Evolutionary conservation across 2,329 filamentous ascomycete genomes (phyloP), one percentile per base, ranked within the genome.

Genomic region (Phialophora tarda): DNA sequence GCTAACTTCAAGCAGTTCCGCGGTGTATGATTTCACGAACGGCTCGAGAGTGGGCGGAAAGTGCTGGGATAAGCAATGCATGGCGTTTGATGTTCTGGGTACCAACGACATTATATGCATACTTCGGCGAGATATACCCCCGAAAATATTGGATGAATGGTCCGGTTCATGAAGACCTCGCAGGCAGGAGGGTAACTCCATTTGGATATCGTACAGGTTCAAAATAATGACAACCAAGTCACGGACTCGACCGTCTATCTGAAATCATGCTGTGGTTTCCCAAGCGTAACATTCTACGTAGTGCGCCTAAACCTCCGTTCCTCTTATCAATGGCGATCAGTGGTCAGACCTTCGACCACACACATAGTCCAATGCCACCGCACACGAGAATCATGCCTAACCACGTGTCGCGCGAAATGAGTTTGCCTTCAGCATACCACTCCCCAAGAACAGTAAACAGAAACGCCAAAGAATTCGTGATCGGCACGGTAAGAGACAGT

Each of bases 371-470:
- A 76, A 97, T 96, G 0, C 93, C 93, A 17, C 83, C 85, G 54
- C 96, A 80, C 2, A 94, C 93, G 12, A 96, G 78, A 0, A 81
- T 80, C 91, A 96, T 93, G 7, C 93, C 93, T 63, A 92, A 79
- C 84, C 89, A 92, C 0, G 92, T 96, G 77, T 94, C 92, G 82
- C 88, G 85, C 72, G 89, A 91, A 68, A 98, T 96, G 1, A 93
- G 90, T 77, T 97, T 98, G 67, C 88, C 88, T 74, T 97, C 94
- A 0, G 94, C 92, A 83, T 90, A 96, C 93, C 93, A 98, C 73
- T 98, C 94, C 0, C 93, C 94, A 12, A 97, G 75, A 1, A 97
- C 93, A 0, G 94, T 98, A 75, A 97, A 98, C n/a, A 98, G 79
- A 73, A 98, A 98, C 0, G 94, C 94, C 74, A 96, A 81, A 0